phyloP scores from a whole-genome alignment of 371 early-diverging fungal genomes.

The Apophysomyces trapeziformis region DNA sequence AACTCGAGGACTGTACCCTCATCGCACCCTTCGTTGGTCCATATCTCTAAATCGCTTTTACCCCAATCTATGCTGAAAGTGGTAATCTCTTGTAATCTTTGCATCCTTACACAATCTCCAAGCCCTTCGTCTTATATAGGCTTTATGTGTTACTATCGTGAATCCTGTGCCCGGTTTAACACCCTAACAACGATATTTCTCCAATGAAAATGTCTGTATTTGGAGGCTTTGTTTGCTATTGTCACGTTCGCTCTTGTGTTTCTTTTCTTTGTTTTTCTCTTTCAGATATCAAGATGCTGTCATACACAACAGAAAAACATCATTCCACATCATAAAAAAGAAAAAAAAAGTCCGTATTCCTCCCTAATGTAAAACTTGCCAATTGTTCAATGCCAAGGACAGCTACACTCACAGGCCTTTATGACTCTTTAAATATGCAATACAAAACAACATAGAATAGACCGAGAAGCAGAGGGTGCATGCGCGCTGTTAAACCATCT shows the following conservation, averaged over 20 bases:
- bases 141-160: background rate
- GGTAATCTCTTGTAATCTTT: slow-evolving; percentile 3
- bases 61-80: background rate
- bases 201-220: slow-evolving; percentile 6
- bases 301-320: slow-evolving; percentile 2
- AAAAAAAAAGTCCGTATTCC: background rate
- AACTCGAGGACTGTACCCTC: background rate
- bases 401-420: background rate
- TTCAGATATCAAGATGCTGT: background rate
- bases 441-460: background rate
- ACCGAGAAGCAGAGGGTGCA: background rate
- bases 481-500: slow-evolving; percentile 10
- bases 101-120: slow-evolving; percentile 2
- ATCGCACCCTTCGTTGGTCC: background rate
- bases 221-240: slow-evolving; percentile 9
- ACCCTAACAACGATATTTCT: background rate
- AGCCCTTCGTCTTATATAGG: slow-evolving; percentile 5
- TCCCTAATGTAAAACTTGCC: too few relatives aligned
- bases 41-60: background rate
- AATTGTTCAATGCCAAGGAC: background rate
- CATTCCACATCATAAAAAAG: slow-evolving; percentile 9
- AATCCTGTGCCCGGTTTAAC: slow-evolving; percentile 8
- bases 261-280: background rate
- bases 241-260: background rate
- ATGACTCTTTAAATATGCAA: background rate